These are phyloP conservation scores for Kockiozyma suomiensis DNA, from an alignment of 805 yeast genomes.

Conservation along the genomic window DNA sequence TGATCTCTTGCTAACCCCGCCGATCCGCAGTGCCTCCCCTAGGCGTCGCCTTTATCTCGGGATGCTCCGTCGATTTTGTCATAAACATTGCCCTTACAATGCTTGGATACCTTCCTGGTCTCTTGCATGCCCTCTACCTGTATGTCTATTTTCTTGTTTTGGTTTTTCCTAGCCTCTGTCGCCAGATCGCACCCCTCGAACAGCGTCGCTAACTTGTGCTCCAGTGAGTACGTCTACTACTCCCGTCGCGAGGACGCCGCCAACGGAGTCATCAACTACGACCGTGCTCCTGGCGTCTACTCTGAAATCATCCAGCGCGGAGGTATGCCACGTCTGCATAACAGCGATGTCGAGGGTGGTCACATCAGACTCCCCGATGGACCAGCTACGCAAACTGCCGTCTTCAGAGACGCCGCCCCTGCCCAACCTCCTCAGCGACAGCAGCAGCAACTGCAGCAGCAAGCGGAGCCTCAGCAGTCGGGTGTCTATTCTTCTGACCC, in stretches of 20 bases:
- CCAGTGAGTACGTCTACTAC: conserved; percentile 31
- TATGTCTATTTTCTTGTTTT: conserved; percentile 3
- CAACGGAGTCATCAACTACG: conserved; percentile 27
- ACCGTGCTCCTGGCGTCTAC: conserved; percentile 32
- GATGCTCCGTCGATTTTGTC: conserved; percentile 54
- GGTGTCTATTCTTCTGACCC: neutral
- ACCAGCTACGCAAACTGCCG: neutral
- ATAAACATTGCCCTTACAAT: conserved; percentile 60
- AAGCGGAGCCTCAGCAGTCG: too few species aligned
- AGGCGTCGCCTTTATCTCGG: conserved; percentile 30
- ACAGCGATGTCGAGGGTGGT: conserved; percentile 11
- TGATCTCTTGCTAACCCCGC: neutral
- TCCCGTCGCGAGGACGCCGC: conserved; percentile 30
- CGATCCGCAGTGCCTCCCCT: conserved; percentile 28
- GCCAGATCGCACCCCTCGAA: neutral
- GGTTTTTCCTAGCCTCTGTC: neutral
- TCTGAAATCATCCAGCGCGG: conserved; percentile 34
- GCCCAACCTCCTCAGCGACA: neutral
- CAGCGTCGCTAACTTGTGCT: neutral
- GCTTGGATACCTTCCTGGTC: conserved; percentile 67
- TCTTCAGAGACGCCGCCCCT: neutral
- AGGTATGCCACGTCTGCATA: conserved; percentile 18
- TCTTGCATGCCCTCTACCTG: conserved; percentile 33
- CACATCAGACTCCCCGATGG: conserved; percentile 7
- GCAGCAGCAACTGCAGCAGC: neutral